phyloP scores from a whole-genome alignment of 495 filamentous ascomycete species.

The Trichoderma parareesei region DNA sequence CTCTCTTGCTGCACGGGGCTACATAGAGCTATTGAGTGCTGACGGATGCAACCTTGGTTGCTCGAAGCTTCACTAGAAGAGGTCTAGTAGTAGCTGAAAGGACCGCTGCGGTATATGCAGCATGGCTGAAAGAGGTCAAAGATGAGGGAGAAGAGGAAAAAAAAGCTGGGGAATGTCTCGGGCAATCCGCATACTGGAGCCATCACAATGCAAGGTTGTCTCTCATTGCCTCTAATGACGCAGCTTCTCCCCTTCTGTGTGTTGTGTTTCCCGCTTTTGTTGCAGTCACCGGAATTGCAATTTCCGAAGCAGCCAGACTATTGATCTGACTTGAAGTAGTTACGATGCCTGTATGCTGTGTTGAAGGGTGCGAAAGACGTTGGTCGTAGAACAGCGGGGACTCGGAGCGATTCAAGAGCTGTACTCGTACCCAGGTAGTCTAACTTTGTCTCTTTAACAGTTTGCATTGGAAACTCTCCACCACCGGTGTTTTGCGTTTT shows the following conservation, averaged over 20 bases:
- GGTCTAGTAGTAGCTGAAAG: background rate
- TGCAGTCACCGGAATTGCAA: background rate
- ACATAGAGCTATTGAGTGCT: background rate
- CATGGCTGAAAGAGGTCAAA: background rate
- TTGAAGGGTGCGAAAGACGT: background rate
- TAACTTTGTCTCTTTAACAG: background rate
- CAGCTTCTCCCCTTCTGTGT: background rate
- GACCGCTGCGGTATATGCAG: background rate
- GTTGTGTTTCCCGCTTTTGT: background rate
- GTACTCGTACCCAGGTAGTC: background rate
- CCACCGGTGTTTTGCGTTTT: background rate
- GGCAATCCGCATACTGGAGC: background rate
- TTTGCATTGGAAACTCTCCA: background rate
- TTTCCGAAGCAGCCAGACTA: background rate
- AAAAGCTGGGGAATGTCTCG: conserved; percentile 4
- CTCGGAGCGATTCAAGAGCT: background rate
- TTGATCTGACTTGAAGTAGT: background rate
- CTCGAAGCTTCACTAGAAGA: background rate
- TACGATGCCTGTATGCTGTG: background rate
- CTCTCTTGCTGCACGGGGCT: background rate
- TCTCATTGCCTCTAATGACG: background rate
- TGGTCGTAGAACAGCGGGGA: background rate
- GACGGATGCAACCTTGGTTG: conserved; percentile 1
- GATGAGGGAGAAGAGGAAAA: background rate
- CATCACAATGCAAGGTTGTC: background rate